Evolutionary conservation across 2,329 filamentous ascomycete genomes (phyloP), one percentile per base, ranked within the genome.

Genomic region (Aspergillus thermomutatus): DNA sequence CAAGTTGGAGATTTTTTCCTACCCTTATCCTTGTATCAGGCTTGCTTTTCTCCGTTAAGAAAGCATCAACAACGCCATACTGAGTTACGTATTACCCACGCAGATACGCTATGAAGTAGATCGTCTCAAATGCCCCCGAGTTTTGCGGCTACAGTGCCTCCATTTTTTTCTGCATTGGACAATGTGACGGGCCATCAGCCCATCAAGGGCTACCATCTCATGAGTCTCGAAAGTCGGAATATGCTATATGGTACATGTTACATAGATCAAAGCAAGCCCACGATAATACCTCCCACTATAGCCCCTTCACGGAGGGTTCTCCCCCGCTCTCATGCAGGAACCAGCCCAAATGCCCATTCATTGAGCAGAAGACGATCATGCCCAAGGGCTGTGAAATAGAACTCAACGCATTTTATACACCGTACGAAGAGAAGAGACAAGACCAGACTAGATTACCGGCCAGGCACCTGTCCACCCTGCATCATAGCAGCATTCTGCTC

Each of bases 401-500:
- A 26, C 23, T 21, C 23, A 23, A n/a, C 11, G 23, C 21, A 25
- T 26, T 46, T 26, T 46, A 26, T 25, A 46, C 43, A 46, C 43
- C 43, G 4, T 23, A 46, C 45, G 45, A 52, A 40, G 46, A 53
- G 46, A 50, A 56, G 23, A 45, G 43, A 50, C 21, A 27, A n/a
- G 11, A 14, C 19, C 3, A 23, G 5, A 9, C 25, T 56, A 21
- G 27, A 65, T 70, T 73, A 70, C 61, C 67, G 65, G 25, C 79
- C 80, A 7, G 79, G 79, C 56, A 82, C 66, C 58, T 80, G 78
- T 23, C 83, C 84, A 43, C 77, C 74, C 74, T 87, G 84, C 75
- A 84, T 84, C 84, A 88, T 87, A 43, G 82, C 82, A 50, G 84
- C 84, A 68, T 88, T 88, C 75, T 87, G 83, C 75, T 89, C 86